Evolutionary conservation across 331 rosid genomes (phyloP).

Genomic region (Acacia concinna): DNA sequence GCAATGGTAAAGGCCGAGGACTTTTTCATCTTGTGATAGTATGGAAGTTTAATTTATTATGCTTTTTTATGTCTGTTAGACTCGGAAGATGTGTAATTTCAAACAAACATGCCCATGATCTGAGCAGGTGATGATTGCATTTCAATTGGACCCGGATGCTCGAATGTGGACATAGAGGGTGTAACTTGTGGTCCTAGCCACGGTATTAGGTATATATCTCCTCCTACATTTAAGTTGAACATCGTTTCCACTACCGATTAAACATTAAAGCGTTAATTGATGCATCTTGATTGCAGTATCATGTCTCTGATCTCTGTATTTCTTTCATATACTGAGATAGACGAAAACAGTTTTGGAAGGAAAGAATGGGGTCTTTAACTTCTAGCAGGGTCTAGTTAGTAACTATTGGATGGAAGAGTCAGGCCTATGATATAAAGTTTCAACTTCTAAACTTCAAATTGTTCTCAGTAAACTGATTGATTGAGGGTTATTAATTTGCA

Average conservation of each 20-base stretch:
- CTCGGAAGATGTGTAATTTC: neutral
- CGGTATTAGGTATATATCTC: slow-evolving; percentile 72
- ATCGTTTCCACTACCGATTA: slow-evolving; percentile 3
- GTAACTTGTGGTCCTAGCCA: slow-evolving; percentile 96
- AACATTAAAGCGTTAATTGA: neutral
- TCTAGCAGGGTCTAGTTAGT: neutral
- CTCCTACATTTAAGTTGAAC: slow-evolving; percentile 12
- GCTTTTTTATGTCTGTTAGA: neutral
- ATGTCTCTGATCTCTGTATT: neutral
- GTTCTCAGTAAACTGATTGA: neutral
- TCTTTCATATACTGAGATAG: neutral
- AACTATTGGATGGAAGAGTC: neutral
- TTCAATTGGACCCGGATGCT: slow-evolving; percentile 86
- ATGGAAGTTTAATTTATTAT: too few relatives aligned
- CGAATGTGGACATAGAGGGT: slow-evolving; percentile 71
- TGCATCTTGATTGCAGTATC: neutral
- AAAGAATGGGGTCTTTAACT: too few relatives aligned
- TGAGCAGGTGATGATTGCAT: slow-evolving; percentile 92
- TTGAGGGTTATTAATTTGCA: slow-evolving; percentile 46
- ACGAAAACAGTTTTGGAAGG: neutral
- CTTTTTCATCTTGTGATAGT: neutral
- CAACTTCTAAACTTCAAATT: neutral
- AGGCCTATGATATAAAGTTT: neutral
- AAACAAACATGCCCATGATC: slow-evolving; percentile 1
- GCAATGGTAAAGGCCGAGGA: slow-evolving; percentile 63